phyloP scores from a whole-genome alignment of 2,329 filamentous ascomycete genomes.

The Xylariaceae sp. region DNA sequence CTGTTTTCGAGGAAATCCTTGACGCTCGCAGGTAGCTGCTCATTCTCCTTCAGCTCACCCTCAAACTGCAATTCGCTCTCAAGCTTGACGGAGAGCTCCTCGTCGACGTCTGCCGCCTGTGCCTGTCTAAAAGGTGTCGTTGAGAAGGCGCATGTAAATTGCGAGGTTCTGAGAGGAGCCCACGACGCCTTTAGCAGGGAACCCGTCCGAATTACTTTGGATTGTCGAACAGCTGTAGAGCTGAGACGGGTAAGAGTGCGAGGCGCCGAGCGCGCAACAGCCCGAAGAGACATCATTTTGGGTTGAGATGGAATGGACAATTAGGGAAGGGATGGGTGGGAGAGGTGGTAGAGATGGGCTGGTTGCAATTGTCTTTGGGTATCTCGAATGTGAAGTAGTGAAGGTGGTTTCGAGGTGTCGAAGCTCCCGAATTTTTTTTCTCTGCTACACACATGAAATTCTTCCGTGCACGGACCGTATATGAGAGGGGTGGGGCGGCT shows the following conservation, averaged over 20 bases:
- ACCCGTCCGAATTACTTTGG: constrained; percentile 52
- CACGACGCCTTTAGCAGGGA: constrained; percentile 52
- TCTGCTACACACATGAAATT: constrained; percentile 19
- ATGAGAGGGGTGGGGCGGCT: too few relatives aligned
- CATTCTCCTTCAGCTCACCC: constrained; percentile 73
- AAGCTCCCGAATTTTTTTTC: constrained; percentile 29
- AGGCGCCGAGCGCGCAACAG: constrained; percentile 67
- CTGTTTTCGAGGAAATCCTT: constrained; percentile 88
- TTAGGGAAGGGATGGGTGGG: neutral
- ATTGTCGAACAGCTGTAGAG: constrained; percentile 53
- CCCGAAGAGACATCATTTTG: constrained; percentile 72
- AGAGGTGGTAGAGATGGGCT: neutral
- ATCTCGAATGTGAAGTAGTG: constrained; percentile 7
- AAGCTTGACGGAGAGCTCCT: constrained; percentile 85
- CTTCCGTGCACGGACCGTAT: constrained; percentile 22
- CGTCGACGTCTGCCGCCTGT: constrained; percentile 60
- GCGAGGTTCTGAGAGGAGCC: constrained; percentile 40
- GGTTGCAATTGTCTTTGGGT: constrained; percentile 5
- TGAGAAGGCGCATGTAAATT: constrained; percentile 54
- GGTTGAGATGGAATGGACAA: neutral
- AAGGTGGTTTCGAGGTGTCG: constrained; percentile 6
- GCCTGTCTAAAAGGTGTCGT: constrained; percentile 49
- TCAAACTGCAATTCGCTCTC: constrained; percentile 83
- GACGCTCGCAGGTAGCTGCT: constrained; percentile 74
- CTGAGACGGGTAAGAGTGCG: constrained; percentile 63